Evolutionary conservation across 139 green algal species (phyloP).

Genomic region (Dunaliella sp.): DNA sequence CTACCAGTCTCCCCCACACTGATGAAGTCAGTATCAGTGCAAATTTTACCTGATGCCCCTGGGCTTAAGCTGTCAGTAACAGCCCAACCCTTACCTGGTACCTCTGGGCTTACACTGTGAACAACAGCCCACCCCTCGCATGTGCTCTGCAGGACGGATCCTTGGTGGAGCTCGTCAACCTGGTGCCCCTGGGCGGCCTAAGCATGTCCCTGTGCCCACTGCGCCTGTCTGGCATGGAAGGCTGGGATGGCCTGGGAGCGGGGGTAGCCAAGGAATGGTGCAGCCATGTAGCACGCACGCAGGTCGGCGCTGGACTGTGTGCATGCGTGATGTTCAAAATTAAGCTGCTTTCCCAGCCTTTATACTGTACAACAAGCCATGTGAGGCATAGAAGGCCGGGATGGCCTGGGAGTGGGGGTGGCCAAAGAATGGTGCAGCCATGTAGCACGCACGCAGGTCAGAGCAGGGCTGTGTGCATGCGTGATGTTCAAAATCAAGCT

Average conservation of each 20-base stretch:
- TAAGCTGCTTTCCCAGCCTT: too few species aligned
- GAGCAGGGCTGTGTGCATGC: neutral
- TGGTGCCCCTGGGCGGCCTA: conserved; percentile 73
- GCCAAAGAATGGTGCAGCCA: conserved; percentile 55
- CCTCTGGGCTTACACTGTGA: too few species aligned
- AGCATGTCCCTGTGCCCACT: conserved; percentile 50
- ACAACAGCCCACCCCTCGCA: too few species aligned
- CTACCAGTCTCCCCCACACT: too few species aligned
- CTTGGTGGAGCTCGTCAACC: conserved; percentile 67
- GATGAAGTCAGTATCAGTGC: too few species aligned
- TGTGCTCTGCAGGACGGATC: conserved; percentile 28
- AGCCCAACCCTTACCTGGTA: too few species aligned
- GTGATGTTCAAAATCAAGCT: too few species aligned
- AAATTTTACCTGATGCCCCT: too few species aligned
- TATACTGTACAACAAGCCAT: too few species aligned
- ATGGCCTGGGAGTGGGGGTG: conserved; percentile 42
- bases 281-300: conserved; percentile 48
- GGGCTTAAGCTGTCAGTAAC: too few species aligned
- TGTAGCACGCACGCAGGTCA: conserved; percentile 46
- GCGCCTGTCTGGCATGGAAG: conserved; percentile 47
- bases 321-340: too few species aligned
- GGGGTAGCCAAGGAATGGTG: conserved; percentile 51
- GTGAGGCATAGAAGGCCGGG: conserved; percentile 59
- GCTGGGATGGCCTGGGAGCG: conserved; percentile 53
- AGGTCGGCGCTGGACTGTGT: conserved; percentile 43